Evolutionary conservation across 2,329 filamentous ascomycete genomes (phyloP).

Genomic region (Colletotrichum cereale): DNA sequence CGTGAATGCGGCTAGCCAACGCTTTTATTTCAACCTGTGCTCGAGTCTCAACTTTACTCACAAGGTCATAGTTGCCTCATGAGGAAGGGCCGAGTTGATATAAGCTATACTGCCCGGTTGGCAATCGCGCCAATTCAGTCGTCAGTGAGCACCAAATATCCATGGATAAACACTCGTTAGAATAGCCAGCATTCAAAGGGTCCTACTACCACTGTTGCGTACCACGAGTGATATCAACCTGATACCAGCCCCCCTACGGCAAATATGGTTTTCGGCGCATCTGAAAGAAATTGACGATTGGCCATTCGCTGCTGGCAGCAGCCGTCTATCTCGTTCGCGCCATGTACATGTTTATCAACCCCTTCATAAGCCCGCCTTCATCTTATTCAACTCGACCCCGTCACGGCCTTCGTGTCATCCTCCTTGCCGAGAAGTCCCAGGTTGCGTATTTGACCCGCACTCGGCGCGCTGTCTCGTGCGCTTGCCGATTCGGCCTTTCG

Average conservation of each 20-base stretch:
- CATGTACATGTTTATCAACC: slow-evolving; percentile 41
- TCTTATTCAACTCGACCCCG: slow-evolving; percentile 50
- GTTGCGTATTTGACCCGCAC: slow-evolving; percentile 87
- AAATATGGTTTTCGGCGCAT: not conserved
- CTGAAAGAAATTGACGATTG: slow-evolving; percentile 27
- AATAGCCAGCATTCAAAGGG: not conserved
- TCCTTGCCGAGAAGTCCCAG: slow-evolving; percentile 87
- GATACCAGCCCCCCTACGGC: not conserved
- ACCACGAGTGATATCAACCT: no score
- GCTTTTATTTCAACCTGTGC: not conserved
- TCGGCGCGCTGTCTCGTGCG: slow-evolving; percentile 83
- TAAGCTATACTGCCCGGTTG: not conserved
- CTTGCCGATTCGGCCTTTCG: slow-evolving; percentile 82
- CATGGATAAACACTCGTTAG: not conserved
- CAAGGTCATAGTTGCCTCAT: no score
- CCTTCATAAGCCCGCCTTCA: slow-evolving; percentile 36
- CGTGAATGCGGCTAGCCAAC: not conserved
- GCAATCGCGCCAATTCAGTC: not conserved
- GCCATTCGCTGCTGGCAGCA: slow-evolving; percentile 29
- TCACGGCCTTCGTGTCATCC: slow-evolving; percentile 77
- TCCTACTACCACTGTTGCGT: not conserved
- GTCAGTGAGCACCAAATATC: not conserved
- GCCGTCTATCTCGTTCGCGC: slow-evolving; percentile 20
- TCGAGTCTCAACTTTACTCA: not conserved
- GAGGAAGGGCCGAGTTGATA: not conserved